Base-by-base conservation (phyloP, 306 rosid genomes). In the Medicago arabica region DNA sequence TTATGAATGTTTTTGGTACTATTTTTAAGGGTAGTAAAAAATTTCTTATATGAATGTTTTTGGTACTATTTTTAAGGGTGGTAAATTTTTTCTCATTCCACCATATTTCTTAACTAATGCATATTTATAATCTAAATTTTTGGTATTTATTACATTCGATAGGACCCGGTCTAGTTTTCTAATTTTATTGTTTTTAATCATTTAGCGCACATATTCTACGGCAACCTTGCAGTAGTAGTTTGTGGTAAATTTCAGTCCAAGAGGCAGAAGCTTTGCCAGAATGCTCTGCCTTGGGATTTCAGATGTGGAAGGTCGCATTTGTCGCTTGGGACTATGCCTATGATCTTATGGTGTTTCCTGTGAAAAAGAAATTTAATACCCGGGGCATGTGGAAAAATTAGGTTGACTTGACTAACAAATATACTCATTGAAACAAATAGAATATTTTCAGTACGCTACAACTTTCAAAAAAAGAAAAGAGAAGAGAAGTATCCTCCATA, bases 271-370 rank as follows among this genome's bases (percentile, higher is more conserved):
- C 53, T 10, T 25, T 67, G 41, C 11, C 23, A 75, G 40, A 49
- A 63, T 75, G 54, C 72, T 49, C 16, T 54, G 36, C 16, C 8
- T 7, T 65, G 46, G 57, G 43, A 65, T 65, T 69, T 75, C 39
- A 31, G 64, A 39, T 41, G 43, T 39, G 73, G 80, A 75, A 41
- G 74, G 21, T 65, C 66, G 66, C 67, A 65, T 53, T 41, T 15
- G 34, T 49, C 38, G 55, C 73, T 17, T 53, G 59, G 59, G 23
- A 7, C 13, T 8, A 25, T 25, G 28, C 28, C 28, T 25, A 25
- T 25, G 28, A 25, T 11, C 13, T 14, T 12, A 54, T 18, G 13
- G 28, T 3, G 61, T 54, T 54, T 54, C 13, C 6, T 54, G 2
- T 3, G 3, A 54, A 54, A 17, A 17, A 15, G 54, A 17, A 16